A percentile compares a stretch with the other conserved stretches of the same genome.
Conservation (phyloP, 129 eudicot species). For the Flaveria sonorensis region DNA sequence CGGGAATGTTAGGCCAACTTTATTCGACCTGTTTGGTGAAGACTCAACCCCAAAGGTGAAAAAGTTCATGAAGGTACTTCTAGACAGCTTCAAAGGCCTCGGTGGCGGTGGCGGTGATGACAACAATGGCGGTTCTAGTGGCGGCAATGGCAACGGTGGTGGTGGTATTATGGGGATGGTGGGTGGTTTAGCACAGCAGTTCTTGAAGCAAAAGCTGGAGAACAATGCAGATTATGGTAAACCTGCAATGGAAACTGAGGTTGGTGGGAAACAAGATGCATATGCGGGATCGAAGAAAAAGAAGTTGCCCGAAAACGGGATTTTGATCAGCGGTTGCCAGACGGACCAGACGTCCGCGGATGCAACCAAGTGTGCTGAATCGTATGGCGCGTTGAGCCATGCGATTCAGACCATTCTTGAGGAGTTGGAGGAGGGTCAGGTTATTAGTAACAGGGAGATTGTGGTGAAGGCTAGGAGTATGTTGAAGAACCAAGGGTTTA, state of each 20-base stretch:
- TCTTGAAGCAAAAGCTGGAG: slow-evolving; percentile 69
- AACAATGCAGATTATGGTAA: slow-evolving; percentile 39
- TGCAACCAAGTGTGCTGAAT: slow-evolving; percentile 63
- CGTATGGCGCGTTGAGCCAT: slow-evolving; percentile 88
- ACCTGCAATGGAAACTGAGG: slow-evolving; percentile 50
- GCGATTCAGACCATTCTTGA: slow-evolving; percentile 68
- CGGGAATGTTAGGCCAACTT: slow-evolving; percentile 69
- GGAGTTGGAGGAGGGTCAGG: slow-evolving; percentile 43
- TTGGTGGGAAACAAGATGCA: slow-evolving; percentile 48
- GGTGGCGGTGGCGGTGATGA: slow-evolving; percentile 30
- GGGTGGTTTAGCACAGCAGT: slow-evolving; percentile 61
- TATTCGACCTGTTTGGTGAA: slow-evolving; percentile 57
- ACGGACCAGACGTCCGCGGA: slow-evolving; percentile 89
- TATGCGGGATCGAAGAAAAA: slow-evolving; percentile 55
- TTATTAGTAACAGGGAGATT: slow-evolving; percentile 56
- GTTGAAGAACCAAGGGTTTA: slow-evolving; percentile 72
- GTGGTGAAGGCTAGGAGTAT: slow-evolving; percentile 64
- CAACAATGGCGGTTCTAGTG: slow-evolving; percentile 27
- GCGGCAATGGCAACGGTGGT: slow-evolving; percentile 25
- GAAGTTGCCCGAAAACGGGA: slow-evolving; percentile 53
- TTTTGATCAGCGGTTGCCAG: slow-evolving; percentile 90
- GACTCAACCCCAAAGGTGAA: slow-evolving; percentile 61
- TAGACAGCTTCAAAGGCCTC: slow-evolving; percentile 45
- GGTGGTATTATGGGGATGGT: slow-evolving; percentile 71
- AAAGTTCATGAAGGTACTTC: slow-evolving; percentile 70